Evolutionary conservation across 306 rosid species (phyloP).

Genomic region (Neltuma alba): DNA sequence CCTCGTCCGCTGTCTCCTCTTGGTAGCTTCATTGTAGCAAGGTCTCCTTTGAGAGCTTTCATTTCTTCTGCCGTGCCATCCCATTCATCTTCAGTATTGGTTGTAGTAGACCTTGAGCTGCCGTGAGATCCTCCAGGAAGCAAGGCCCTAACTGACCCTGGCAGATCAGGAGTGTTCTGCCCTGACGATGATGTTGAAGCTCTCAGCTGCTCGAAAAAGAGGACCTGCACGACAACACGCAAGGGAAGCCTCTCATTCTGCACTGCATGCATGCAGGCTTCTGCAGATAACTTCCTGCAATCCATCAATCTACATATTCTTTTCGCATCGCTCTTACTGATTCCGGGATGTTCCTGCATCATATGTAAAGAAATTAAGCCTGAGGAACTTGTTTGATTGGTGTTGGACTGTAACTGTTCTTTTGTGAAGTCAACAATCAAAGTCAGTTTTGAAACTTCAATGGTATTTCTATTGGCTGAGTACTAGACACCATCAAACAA

Average conservation of each 20-base stretch:
- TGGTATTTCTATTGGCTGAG: background rate
- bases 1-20: constrained; percentile 36
- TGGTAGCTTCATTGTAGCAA: constrained; percentile 53
- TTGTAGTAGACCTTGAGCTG: constrained; percentile 85
- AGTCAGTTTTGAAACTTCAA: background rate
- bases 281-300: constrained; percentile 84
- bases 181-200: constrained; percentile 55
- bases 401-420: background rate
- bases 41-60: constrained; percentile 71
- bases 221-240: constrained; percentile 86
- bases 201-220: constrained; percentile 89
- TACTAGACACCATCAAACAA: background rate
- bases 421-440: background rate
- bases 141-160: constrained; percentile 59
- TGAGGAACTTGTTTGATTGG: background rate
- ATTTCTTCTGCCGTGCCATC: constrained; percentile 76
- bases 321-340: constrained; percentile 84
- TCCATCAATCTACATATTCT: constrained; percentile 87
- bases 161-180: constrained; percentile 67
- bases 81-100: constrained; percentile 91
- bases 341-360: constrained; percentile 88
- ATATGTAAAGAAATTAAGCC: constrained; percentile 28
- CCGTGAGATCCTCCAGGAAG: constrained; percentile 78
- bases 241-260: constrained; percentile 94
- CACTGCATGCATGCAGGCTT: constrained; percentile 92